Base-by-base conservation (phyloP, 768 basidiomycete species). In the Mycena crocata region DNA sequence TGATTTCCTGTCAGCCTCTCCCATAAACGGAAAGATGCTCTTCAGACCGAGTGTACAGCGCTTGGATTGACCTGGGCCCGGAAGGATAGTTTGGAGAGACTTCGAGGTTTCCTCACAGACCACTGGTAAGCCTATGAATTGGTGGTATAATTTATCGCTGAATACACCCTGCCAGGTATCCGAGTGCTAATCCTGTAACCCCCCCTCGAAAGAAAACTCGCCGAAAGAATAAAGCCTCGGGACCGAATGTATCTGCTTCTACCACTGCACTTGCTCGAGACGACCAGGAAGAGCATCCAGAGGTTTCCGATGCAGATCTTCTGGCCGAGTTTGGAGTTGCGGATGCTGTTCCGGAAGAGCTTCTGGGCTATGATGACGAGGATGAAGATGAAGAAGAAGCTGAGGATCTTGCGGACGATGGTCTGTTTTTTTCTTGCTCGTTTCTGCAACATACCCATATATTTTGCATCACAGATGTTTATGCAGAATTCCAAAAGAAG, bases 151-250 rank as follows among this genome's bases (percentile, higher is more conserved):
- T 37, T 12, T 54, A 15, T 37, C 23, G 8, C 14, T 24, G 1
- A 37, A 39, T 1, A 24, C 19, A 24, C 13, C 2, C 19, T 37
- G 6, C 3, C 32, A 54, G 52, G 52, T 54, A 54, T 26, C 52
- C 52, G 32, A 39, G 52, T 30, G 23, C 7, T 26, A 26, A n/a
- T 24, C 52, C 52, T 15, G 52, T 23, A 6, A 54, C 52, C 13
- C 52, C 52, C 9, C 52, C 52, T 37, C 34, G 19, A 23, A n/a
- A n/a, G 23, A 54, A 54, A 37, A 54, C 52, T 37, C 52, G 52
- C 35, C 35, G 52, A 54, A 54, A 54, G 19, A 54, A 24, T 23
- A 54, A 54, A n/a, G 19, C 4, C 23, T 23, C 52, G 30, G 31
- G 3, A 6, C 3, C 49, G 2, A 7, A 6, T 2, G 8, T 9